Percentiles rank a stretch among this genome's conserved stretches.
Evolutionary conservation across 2,329 filamentous ascomycete genomes (phyloP).

Genomic region (Xylaria hypoxylon): DNA sequence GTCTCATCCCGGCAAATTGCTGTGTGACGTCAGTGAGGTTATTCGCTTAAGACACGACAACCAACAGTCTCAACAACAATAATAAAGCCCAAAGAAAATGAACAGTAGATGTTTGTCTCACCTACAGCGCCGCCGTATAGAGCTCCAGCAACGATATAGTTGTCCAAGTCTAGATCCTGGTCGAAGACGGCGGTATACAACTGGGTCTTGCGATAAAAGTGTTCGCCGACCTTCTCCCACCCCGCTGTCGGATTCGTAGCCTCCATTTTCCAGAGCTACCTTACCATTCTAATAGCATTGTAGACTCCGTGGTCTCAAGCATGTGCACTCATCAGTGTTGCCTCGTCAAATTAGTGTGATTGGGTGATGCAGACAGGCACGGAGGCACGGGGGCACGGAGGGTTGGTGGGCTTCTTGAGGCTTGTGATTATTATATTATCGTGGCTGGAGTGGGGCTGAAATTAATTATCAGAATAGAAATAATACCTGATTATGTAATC

Average conservation of each 20-base stretch:
- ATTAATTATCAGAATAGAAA: too few species aligned
- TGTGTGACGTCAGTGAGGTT: conserved; percentile 56
- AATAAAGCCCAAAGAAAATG: neutral
- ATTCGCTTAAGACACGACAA: conserved; percentile 3
- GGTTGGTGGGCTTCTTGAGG: neutral
- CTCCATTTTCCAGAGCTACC: conserved; percentile 61
- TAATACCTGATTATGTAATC: conserved; percentile 24
- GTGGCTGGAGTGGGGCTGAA: conserved; percentile 30
- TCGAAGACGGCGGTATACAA: conserved; percentile 95
- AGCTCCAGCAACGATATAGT: conserved; percentile 90
- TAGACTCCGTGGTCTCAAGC: conserved; percentile 14
- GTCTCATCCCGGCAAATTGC: conserved; percentile 89
- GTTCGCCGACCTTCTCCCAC: conserved; percentile 94
- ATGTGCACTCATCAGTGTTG: conserved; percentile 23
- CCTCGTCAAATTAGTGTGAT: conserved; percentile 24
- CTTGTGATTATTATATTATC: conserved; percentile 4
- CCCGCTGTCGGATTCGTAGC: conserved; percentile 78
- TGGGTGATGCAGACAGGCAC: conserved; percentile 14
- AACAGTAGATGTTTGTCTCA: conserved; percentile 58
- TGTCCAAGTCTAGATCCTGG: conserved; percentile 92
- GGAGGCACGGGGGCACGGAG: conserved; percentile 3
- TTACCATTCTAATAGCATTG: conserved; percentile 41
- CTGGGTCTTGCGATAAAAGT: conserved; percentile 94
- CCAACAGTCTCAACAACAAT: neutral
- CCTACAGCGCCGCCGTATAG: conserved; percentile 94